Percentiles rank a stretch among this genome's conserved stretches.
These are phyloP conservation scores for Limonium bicolor DNA, from an alignment of 148 eudicot species.

Conservation along the genomic window DNA sequence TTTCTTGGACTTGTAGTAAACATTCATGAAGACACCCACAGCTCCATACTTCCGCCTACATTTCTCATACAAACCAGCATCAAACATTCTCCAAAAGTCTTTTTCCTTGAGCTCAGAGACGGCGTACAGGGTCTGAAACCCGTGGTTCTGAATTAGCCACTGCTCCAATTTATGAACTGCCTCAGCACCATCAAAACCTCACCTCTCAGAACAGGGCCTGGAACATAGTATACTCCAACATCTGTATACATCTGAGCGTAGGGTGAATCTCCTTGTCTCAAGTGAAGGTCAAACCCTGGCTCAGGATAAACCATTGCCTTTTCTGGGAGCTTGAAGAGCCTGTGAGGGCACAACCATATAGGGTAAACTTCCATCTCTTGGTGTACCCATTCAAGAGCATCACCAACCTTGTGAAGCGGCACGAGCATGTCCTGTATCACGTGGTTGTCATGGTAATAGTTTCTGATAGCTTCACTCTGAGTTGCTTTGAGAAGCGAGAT, in stretches of 20 bases:
- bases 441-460: constrained; percentile 4
- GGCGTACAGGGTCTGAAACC: constrained; percentile 3
- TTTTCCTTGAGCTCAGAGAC: constrained; percentile 4
- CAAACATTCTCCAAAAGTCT: constrained; percentile 5
- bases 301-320: constrained; percentile 6
- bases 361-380: constrained; percentile 6
- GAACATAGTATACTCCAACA: constrained; percentile 4
- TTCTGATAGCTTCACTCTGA: constrained; percentile 4
- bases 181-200: constrained; percentile 6
- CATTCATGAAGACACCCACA: constrained; percentile 4
- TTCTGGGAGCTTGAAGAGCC: constrained; percentile 5
- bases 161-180: constrained; percentile 3
- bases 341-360: constrained; percentile 6
- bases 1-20: constrained; percentile 6
- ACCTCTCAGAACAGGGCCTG: constrained; percentile 6
- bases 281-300: constrained; percentile 9
- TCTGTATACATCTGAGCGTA: constrained; percentile 9
- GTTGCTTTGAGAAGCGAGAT: constrained; percentile 5
- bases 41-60: constrained; percentile 11
- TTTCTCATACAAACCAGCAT: constrained; percentile 3
- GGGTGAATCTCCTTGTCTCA: constrained; percentile 4
- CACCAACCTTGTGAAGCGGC: constrained; percentile 6
- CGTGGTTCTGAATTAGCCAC: constrained; percentile 7
- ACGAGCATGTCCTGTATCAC: constrained; percentile 8
- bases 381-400: constrained; percentile 7